Base-by-base conservation (phyloP, 164 flowering plant genomes). In the Annona squamosa region DNA sequence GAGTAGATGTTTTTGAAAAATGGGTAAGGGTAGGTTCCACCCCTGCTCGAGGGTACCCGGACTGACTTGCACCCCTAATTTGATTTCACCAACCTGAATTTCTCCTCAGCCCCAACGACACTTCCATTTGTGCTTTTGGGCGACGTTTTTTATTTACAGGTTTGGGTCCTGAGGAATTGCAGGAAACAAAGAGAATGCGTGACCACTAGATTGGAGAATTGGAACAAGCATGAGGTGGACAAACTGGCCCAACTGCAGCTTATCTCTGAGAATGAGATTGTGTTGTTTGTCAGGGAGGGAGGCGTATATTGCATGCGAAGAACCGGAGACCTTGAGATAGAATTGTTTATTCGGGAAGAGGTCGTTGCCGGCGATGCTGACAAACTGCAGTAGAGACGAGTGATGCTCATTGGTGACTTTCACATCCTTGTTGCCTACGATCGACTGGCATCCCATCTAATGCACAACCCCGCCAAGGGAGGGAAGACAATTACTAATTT, bases 311-410 rank as follows among this genome's bases (percentile, higher is more conserved):
- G 98, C 97, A 79, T 94, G 98, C 18, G 97, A 89, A 1, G 98
- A 94, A 82, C 92, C 98, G 0, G 98, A 92, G 18, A 92, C 97
- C 84, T 90, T 92, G n/a, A 94, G 81, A 69, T 89, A 94, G 78
- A 92, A 90, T 12, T 97, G 97, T 74, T 88, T 85, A 72, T 88
- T 90, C 1, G 89, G 78, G 75, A 86, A 94, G 37, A 92, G 82
- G 75, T 92, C 98, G 13, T 92, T 91, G 71, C 93, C 97, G 0
- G 96, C 87, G 73, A 91, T 94, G 82, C 96, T 85, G 65, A 90
- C 90, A 41, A 91, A 91, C 75, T 90, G 98, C 79, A 91, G 78
- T 0, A 89, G 81, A 64, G 90, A 85, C 1, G 94, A 89, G 69
- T 96, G 81, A 81, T 90, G 85, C 82, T 91, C 97, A 3, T 97